phyloP scores from a whole-genome alignment of 345 rosid species.

The Draba incana region DNA sequence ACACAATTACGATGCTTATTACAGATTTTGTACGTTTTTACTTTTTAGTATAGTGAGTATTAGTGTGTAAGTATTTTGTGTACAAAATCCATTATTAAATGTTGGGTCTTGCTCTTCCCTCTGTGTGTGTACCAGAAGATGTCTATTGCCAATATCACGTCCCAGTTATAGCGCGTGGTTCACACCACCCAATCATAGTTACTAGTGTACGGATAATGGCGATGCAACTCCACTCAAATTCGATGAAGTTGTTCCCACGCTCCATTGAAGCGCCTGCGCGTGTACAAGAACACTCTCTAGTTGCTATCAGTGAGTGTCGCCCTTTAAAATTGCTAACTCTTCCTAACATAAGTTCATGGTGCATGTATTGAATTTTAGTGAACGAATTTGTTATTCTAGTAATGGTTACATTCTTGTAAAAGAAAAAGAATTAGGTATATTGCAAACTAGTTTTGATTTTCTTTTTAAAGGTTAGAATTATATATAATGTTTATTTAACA shows the following conservation, averaged over 20 bases:
- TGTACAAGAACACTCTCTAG: slow-evolving; percentile 5
- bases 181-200: background rate
- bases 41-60: too few species aligned
- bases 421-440: too few species aligned
- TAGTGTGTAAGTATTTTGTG: background rate
- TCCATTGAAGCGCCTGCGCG: slow-evolving; percentile 31
- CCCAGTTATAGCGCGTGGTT: background rate
- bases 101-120: slow-evolving; percentile 9
- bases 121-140: slow-evolving; percentile 30
- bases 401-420: background rate
- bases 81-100: slow-evolving; percentile 24
- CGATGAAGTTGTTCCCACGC: background rate
- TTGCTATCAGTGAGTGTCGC: slow-evolving; percentile 30
- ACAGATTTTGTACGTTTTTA: too few species aligned
- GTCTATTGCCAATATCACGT: slow-evolving; percentile 2
- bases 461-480: too few species aligned
- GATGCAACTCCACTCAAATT: slow-evolving; percentile 25
- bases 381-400: background rate
- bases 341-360: too few species aligned
- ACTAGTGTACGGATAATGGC: slow-evolving; percentile 12
- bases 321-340: background rate
- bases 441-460: too few species aligned
- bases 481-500: too few species aligned
- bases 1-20: too few species aligned
- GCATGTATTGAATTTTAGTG: too few species aligned